Base-by-base conservation (phyloP, 768 basidiomycete species). In the Postia placenta region DNA sequence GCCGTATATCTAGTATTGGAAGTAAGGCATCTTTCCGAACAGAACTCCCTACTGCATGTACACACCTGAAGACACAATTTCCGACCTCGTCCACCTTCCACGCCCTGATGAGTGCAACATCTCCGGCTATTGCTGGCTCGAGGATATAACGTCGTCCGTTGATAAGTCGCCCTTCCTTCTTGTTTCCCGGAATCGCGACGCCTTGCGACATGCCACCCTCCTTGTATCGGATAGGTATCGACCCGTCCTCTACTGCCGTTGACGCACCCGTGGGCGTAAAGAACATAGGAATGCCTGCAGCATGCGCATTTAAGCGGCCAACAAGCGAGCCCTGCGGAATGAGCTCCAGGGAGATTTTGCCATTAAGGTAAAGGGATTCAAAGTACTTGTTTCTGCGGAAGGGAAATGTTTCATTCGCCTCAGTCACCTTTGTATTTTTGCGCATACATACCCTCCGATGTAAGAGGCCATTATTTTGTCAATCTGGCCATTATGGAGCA, bases 51-150 rank as follows among this genome's bases (percentile, higher is more conserved):
- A 89, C n/a, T n/a, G n/a, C n/a, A n/a, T n/a, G n/a, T n/a, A n/a
- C n/a, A n/a, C n/a, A n/a, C 86, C 91, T 77, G 75, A 96, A 96
- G 36, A 93, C 81, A 57, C 85, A 87, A 65, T 96, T 96, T 1
- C 92, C 92, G 37, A 82, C 77, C 63, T 91, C 90, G 56, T 96
- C 92, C 12, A 81, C 93, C 65, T 92, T 94, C 91, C 91, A 94
- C 3, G 90, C 93, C 39, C 82, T 74, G 40, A 96, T 71, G 64
- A 96, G 83, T 7, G 93, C 92, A 55, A 91, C 80, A 64, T 91
- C 88, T 12, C 85, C 88, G 14, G 76, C 69, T 52, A 92, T 78
- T 6, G 88, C 81, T 12, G 83, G 78, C 65, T 96, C 92, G 66
- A 95, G 69, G 24, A 94, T 69, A 67, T 84, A 94, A 62, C 78